Evolutionary conservation across 208 protist genomes (phyloP).

Genomic region (Tritrichomonas musculus): DNA sequence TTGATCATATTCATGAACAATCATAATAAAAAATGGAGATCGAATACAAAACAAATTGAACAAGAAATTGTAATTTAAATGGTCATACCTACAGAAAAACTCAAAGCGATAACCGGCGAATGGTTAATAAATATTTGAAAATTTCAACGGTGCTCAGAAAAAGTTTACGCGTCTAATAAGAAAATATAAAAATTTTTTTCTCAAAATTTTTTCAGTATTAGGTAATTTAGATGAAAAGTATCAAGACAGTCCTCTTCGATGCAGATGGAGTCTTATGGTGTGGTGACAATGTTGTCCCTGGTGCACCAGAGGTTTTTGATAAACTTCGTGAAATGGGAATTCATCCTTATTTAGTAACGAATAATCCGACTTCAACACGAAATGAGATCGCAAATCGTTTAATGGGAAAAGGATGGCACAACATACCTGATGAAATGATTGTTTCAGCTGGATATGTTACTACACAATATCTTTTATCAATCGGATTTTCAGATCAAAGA

Average conservation of each 20-base stretch:
- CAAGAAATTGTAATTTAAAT: no score
- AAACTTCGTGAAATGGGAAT: constrained; percentile 13
- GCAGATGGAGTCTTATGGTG: constrained; percentile 1
- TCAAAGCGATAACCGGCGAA: no score
- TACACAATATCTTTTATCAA: background rate
- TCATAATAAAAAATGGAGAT: no score
- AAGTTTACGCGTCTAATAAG: no score
- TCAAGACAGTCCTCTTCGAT: background rate
- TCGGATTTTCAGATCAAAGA: background rate
- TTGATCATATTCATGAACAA: no score
- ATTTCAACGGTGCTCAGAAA: no score
- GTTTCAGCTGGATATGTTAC: constrained; percentile 25
- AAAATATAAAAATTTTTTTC: no score
- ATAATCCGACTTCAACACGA: background rate
- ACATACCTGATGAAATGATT: constrained; percentile 16
- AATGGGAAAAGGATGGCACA: background rate
- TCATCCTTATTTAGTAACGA: background rate
- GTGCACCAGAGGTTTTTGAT: background rate
- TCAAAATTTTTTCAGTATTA: no score
- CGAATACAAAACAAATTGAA: no score
- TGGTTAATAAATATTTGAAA: no score
- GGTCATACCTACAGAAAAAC: no score
- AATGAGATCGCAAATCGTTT: background rate
- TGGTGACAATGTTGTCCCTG: background rate
- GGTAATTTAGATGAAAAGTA: no score